These are phyloP conservation scores for Penicillium paxilli DNA, from an alignment of 495 filamentous ascomycete species.

Conservation along the genomic window DNA sequence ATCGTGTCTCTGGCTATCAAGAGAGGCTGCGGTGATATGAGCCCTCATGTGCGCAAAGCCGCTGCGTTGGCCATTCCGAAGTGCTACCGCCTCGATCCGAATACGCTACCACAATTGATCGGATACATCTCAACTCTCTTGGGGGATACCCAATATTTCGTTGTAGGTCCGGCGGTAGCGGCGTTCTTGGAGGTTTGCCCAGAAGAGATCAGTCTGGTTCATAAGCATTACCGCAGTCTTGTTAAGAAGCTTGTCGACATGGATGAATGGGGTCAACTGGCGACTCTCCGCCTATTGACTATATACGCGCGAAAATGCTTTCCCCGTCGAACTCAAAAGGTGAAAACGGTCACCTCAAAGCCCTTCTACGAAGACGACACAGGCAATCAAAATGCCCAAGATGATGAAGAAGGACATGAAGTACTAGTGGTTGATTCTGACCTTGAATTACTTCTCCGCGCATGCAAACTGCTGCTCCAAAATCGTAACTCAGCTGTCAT, in stretches of 20 bases:
- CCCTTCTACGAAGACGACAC: constrained; percentile 77
- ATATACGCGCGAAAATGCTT: constrained; percentile 88
- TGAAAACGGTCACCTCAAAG: constrained; percentile 55
- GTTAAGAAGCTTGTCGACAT: constrained; percentile 94
- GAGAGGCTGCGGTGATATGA: constrained; percentile 90
- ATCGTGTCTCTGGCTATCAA: constrained; percentile 97
- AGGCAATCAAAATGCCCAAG: constrained; percentile 41
- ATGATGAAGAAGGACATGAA: constrained; percentile 53
- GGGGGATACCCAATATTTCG: constrained; percentile 91
- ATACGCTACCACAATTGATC: constrained; percentile 75
- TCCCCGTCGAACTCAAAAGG: constrained; percentile 61
- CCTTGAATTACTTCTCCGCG: constrained; percentile 76
- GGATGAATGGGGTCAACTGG: constrained; percentile 97
- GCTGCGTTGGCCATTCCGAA: constrained; percentile 96
- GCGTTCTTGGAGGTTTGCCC: constrained; percentile 90
- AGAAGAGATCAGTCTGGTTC: constrained; percentile 79
- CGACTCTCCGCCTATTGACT: constrained; percentile 76
- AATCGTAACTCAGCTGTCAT: constrained; percentile 93
- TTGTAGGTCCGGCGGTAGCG: constrained; percentile 86
- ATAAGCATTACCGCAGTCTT: constrained; percentile 81
- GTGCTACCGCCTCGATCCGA: constrained; percentile 91
- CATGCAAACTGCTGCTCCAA: constrained; percentile 80
- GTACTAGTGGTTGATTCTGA: constrained; percentile 73
- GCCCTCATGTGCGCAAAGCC: constrained; percentile 85
- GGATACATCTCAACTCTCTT: constrained; percentile 77